Evolutionary conservation across 1,284 basidiomycete species (phyloP), one percentile per base, ranked within the genome.

Genomic region (Sporisorium sorghi): DNA sequence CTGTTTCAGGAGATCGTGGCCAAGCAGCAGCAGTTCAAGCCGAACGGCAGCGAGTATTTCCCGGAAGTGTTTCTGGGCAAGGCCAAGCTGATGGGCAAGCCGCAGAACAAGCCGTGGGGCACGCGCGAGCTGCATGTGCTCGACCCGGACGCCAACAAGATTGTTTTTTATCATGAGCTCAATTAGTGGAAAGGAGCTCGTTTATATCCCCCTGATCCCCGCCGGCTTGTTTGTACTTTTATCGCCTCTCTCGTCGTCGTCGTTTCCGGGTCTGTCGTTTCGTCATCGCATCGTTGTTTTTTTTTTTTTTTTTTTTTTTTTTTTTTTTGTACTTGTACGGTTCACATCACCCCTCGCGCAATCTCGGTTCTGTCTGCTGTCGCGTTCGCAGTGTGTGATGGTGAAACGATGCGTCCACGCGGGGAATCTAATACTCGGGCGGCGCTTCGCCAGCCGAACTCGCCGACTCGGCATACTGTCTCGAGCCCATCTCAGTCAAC

Each of bases 401-500:
- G 39, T 11, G 30, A 32, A 6, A 5, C 11, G 11, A 32, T 5
- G 5, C 11, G 11, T 32, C 30, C 30, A 17, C 6, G 14, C 11
- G 19, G 33, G 10, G 33, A 12, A 35, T 5, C 43, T 56, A 72
- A 28, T 57, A 68, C 53, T 73, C 70, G 8, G 70, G 70, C 17
- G 70, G 64, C 10, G 70, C 63, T 33, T 67, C 68, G 1, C 33
- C 19, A 1, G 56, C 39, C 7, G 37, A 15, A 21, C 73, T 66
- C 6, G 64, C 48, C 1, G 40, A 58, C 47, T 76, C 68, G 30
- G 73, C 73, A 37, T 82, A 84, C 43, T 76, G 68, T 65, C 72
- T 73, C 12, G 56, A 77, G 43, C 78, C 69, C 82, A 84, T 84
- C 64, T 84, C 82, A 12, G 76, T 84, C 28, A 84, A 55, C 10